Evolutionary conservation across 2,329 filamentous ascomycete species (phyloP).

Genomic region (Apiospora phragmitis): DNA sequence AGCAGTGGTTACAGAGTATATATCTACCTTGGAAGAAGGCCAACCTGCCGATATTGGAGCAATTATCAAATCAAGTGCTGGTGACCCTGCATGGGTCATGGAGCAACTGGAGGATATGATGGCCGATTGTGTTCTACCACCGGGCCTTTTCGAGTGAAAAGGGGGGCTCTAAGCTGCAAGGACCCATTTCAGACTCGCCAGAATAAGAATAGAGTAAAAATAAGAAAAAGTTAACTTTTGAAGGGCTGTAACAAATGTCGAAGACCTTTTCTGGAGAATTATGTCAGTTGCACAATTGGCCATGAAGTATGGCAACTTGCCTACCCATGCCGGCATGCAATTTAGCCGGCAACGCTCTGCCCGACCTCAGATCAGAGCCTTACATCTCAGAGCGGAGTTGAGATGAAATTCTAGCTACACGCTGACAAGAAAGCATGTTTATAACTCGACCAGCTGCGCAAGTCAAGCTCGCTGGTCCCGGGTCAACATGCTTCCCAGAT

Average conservation of each 20-base stretch:
- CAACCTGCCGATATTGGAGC: slow-evolving; percentile 13
- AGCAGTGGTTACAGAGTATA: slow-evolving; percentile 18
- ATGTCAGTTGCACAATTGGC: not conserved
- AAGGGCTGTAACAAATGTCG: not conserved
- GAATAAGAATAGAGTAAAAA: not conserved
- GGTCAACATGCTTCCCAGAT: too few relatives aligned
- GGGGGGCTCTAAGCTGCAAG: not conserved
- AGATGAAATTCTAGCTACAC: not conserved
- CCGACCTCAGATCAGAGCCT: not conserved
- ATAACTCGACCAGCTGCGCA: not conserved
- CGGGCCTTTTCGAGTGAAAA: not conserved
- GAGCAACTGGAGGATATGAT: slow-evolving; percentile 26
- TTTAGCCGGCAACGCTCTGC: not conserved
- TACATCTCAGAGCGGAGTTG: not conserved
- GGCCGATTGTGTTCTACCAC: slow-evolving; percentile 18
- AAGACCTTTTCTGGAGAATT: not conserved
- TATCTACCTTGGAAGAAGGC: slow-evolving; percentile 14
- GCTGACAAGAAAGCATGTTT: not conserved
- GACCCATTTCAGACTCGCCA: not conserved
- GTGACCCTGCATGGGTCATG: slow-evolving; percentile 21
- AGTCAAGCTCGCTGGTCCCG: not conserved
- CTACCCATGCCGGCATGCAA: not conserved
- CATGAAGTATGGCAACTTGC: not conserved
- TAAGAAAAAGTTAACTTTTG: not conserved
- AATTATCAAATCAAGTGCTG: slow-evolving; percentile 16